Conservation (phyloP, 345 rosid genomes). For the Corymbia maculata region DNA sequence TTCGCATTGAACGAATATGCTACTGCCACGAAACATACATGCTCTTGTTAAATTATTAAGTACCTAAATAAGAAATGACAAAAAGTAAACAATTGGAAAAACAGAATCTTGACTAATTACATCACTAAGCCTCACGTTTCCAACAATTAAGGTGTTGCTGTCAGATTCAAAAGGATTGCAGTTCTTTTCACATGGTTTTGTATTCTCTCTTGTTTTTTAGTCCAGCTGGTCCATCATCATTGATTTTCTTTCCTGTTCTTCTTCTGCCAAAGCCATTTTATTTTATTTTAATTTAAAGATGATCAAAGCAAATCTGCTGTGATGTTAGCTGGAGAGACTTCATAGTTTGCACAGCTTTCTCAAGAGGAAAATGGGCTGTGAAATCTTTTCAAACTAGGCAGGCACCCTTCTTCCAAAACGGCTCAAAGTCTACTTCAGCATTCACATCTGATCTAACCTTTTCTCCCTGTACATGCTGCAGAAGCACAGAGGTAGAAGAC, state of each 20-base stretch:
- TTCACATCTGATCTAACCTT: not conserved
- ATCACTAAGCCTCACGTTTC: not conserved
- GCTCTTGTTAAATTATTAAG: not conserved
- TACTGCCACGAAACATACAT: not conserved
- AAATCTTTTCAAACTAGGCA: not conserved
- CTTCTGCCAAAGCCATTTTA: not conserved
- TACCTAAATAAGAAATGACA: not conserved
- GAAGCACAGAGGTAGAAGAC: not conserved
- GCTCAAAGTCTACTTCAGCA: not conserved
- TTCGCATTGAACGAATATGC: not conserved
- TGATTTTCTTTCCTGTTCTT: not conserved
- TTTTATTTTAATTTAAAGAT: not conserved
- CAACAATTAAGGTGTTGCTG: not conserved
- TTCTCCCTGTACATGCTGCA: not conserved
- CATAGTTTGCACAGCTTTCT: not conserved
- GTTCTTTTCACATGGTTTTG: not conserved
- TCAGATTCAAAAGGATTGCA: not conserved
- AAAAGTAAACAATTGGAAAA: not conserved
- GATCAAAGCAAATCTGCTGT: not conserved
- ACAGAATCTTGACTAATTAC: not conserved
- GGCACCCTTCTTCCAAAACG: not conserved
- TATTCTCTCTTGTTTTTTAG: not conserved
- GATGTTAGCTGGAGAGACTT: not conserved
- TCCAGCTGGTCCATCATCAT: not conserved
- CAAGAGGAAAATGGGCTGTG: not conserved